phyloP scores from a whole-genome alignment of 176 grass and related monocot genomes.

The Musa acuminata region DNA sequence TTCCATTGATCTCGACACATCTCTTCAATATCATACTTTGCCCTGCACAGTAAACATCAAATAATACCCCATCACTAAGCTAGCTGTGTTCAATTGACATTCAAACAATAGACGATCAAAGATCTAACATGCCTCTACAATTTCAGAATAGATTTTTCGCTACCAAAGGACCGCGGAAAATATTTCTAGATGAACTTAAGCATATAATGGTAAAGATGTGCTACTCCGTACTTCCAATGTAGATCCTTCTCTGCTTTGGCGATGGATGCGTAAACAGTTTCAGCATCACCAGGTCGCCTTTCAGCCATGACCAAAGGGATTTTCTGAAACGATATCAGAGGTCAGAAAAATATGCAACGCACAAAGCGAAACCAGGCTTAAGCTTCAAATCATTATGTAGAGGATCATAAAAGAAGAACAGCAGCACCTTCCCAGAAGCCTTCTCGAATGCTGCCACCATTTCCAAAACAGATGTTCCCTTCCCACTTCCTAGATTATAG shows the following conservation, averaged over 20 bases:
- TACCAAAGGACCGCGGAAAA: too few species aligned
- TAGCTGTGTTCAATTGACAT: too few species aligned
- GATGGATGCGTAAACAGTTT: slow-evolving; percentile 62
- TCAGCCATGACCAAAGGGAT: slow-evolving; percentile 64
- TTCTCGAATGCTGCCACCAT: slow-evolving; percentile 90
- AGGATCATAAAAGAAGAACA: not conserved
- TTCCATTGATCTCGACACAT: slow-evolving; percentile 94
- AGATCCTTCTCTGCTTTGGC: slow-evolving; percentile 77
- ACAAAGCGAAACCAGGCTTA: not conserved
- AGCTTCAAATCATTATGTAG: slow-evolving; percentile 2
- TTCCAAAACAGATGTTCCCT: slow-evolving; percentile 83
- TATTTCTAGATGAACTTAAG: too few species aligned
- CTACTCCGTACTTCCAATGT: slow-evolving; percentile 57
- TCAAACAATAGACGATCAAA: too few species aligned
- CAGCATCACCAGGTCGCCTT: slow-evolving; percentile 74
- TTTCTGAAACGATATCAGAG: slow-evolving; percentile 35
- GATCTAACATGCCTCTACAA: too few species aligned
- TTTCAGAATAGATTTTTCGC: too few species aligned
- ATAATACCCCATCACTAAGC: too few species aligned
- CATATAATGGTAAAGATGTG: too few species aligned
- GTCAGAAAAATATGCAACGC: slow-evolving; percentile 5
- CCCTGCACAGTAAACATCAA: slow-evolving; percentile 21
- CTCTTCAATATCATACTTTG: slow-evolving; percentile 63
- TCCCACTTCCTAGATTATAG: slow-evolving; percentile 82
- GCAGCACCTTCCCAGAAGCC: slow-evolving; percentile 63